These are phyloP conservation scores for Curvularia sp. DNA, from an alignment of 2,329 filamentous ascomycete species.

Conservation along the genomic window DNA sequence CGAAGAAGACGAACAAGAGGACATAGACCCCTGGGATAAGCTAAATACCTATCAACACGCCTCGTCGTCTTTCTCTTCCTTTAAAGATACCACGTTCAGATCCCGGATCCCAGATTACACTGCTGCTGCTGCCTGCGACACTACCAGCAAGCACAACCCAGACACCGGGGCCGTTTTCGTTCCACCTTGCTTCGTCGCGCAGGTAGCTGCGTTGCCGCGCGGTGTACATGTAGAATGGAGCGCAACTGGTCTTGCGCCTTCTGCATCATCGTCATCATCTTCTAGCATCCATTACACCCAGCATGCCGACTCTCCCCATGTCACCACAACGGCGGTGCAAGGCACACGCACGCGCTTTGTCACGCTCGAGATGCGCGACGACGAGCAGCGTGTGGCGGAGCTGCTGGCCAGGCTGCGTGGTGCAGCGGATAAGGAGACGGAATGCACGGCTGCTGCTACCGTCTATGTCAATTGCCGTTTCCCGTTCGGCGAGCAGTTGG, in stretches of 20 bases:
- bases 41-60: constrained; percentile 65
- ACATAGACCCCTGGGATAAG: constrained; percentile 71
- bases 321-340: constrained; percentile 1
- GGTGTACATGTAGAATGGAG: constrained; percentile 84
- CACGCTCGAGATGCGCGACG: constrained; percentile 22
- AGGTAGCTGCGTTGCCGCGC: constrained; percentile 79
- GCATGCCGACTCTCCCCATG: not conserved
- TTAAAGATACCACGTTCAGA: constrained; percentile 37
- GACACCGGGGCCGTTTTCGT: not conserved
- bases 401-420: constrained; percentile 20
- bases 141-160: not conserved
- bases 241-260: constrained; percentile 63
- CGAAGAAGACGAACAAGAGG: constrained; percentile 47
- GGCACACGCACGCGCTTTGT: constrained; percentile 19
- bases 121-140: too few species aligned
- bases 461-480: constrained; percentile 32
- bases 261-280: not conserved
- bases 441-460: constrained; percentile 30
- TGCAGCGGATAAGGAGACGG: too few species aligned
- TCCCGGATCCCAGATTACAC: constrained; percentile 54
- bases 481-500: constrained; percentile 5
- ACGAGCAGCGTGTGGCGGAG: constrained; percentile 1
- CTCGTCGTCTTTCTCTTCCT: constrained; percentile 1
- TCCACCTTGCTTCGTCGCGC: constrained; percentile 76
- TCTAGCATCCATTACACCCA: not conserved